Base-by-base conservation (phyloP, 306 rosid species). In the Clitoria ternatea region DNA sequence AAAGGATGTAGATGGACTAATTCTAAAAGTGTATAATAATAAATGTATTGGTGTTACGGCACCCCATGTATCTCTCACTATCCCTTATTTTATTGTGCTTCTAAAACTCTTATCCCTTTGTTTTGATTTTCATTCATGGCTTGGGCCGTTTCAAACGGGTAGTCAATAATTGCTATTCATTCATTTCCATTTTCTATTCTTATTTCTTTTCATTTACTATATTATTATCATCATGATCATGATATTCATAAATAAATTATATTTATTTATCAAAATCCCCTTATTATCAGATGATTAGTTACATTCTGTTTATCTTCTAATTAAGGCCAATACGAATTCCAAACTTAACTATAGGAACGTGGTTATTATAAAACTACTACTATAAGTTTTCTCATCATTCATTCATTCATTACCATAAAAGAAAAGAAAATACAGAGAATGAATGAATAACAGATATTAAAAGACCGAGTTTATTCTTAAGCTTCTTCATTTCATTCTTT, bases 401-500 rank as follows among this genome's bases (percentile, higher is more conserved):
- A 56, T 73, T 72, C 64, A 24, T 57, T n/a, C n/a, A 66, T 52
- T 77, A 26, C 20, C 60, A 18, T 43, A 43, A 55, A 47, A 32
- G 10, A 47, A 32, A 13, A 39, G 39, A 80, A 26, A 71, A 70
- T 70, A 37, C 50, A 52, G 15, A 74, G 64, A 66, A n/a, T n/a
- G n/a, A n/a, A n/a, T n/a, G 56, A 74, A 47, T 73, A 43, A 27
- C 23, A 30, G 29, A 48, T 48, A 49, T 48, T 67, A 48, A 67
- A 49, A 11, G 29, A 49, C 35, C 3, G 47, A 9, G 56, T 30
- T 69, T 77, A 70, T 69, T 57, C 75, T 27, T 65, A 68, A 73
- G 63, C 63, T 82, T 70, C 86, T 66, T 72, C 76, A 64, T 64
- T 54, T 74, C 13, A 19, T 23, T 77, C 72, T 54, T 72, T 76